Conservation (phyloP, 2,329 filamentous ascomycete species). For the Stenocarpella maydis region DNA sequence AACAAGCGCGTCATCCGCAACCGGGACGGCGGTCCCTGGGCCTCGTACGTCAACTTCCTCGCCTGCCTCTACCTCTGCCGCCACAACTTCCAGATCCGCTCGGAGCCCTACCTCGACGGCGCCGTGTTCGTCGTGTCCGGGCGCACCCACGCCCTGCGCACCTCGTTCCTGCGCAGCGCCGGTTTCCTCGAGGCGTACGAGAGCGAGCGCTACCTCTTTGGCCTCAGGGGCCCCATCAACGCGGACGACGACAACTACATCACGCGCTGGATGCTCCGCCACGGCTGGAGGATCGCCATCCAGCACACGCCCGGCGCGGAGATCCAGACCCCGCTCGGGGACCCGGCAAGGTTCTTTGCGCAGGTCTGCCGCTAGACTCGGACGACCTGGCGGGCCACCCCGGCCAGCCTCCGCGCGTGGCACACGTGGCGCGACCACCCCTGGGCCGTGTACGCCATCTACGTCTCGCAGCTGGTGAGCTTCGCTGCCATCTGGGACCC, state of each 20-base stretch:
- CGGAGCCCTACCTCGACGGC: constrained; percentile 64
- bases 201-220: constrained; percentile 60
- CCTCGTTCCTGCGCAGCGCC: constrained; percentile 54
- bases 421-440: constrained; percentile 53
- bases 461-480: constrained; percentile 61
- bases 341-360: constrained; percentile 55
- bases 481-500: constrained; percentile 63
- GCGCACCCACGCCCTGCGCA: constrained; percentile 60
- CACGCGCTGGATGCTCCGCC: constrained; percentile 60
- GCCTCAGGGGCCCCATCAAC: constrained; percentile 53
- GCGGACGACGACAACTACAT: constrained; percentile 70
- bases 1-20: constrained; percentile 61
- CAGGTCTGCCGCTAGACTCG: constrained; percentile 67
- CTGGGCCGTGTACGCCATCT: constrained; percentile 65
- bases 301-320: constrained; percentile 58
- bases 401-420: constrained; percentile 52
- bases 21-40: constrained; percentile 39
- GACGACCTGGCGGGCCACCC: constrained; percentile 66
- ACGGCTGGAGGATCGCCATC: constrained; percentile 62
- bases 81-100: constrained; percentile 68
- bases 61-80: constrained; percentile 67
- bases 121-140: constrained; percentile 66
- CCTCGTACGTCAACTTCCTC: constrained; percentile 60
- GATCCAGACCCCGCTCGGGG: constrained; percentile 62
- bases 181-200: constrained; percentile 54